A percentile compares a stretch with the other conserved stretches of the same genome.
Evolutionary conservation across 805 yeast species (phyloP).

Genomic region (Candida anglica): DNA sequence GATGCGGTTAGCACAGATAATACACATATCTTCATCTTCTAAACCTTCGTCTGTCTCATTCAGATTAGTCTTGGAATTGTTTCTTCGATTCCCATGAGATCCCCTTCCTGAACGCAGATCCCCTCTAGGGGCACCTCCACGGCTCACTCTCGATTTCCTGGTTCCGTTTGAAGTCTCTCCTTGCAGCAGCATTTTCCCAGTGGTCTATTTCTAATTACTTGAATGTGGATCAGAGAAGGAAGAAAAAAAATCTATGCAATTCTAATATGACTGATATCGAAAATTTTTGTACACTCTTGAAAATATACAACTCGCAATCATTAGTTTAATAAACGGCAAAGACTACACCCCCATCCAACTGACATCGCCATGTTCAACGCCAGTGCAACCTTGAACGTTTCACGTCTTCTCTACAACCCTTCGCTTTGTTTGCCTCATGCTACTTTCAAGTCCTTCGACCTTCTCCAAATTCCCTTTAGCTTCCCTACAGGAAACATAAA

Average conservation of each 20-base stretch:
- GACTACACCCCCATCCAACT: too few relatives aligned
- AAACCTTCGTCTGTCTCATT: slow-evolving; percentile 6
- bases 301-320: too few relatives aligned
- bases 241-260: too few relatives aligned
- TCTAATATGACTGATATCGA: not conserved
- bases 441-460: slow-evolving; percentile 52
- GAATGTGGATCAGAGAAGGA: too few relatives aligned
- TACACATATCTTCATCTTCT: slow-evolving; percentile 48
- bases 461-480: slow-evolving; percentile 51
- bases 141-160: slow-evolving; percentile 6
- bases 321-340: too few relatives aligned
- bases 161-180: not conserved
- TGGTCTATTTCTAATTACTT: too few relatives aligned
- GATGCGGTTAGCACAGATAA: slow-evolving; percentile 79
- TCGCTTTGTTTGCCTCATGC: slow-evolving; percentile 66
- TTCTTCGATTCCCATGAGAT: not conserved
- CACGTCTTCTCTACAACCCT: slow-evolving; percentile 58
- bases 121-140: slow-evolving; percentile 5
- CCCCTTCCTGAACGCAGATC: too few relatives aligned
- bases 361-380: slow-evolving; percentile 65
- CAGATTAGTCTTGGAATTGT: not conserved
- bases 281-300: not conserved
- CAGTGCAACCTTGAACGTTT: slow-evolving; percentile 72
- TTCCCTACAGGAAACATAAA: slow-evolving; percentile 44
- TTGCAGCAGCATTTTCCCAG: slow-evolving; percentile 1